Percentiles rank a stretch among this genome's conserved stretches.
These are phyloP conservation scores for Clausena lansium DNA, from an alignment of 345 rosid genomes.

Conservation along the genomic window DNA sequence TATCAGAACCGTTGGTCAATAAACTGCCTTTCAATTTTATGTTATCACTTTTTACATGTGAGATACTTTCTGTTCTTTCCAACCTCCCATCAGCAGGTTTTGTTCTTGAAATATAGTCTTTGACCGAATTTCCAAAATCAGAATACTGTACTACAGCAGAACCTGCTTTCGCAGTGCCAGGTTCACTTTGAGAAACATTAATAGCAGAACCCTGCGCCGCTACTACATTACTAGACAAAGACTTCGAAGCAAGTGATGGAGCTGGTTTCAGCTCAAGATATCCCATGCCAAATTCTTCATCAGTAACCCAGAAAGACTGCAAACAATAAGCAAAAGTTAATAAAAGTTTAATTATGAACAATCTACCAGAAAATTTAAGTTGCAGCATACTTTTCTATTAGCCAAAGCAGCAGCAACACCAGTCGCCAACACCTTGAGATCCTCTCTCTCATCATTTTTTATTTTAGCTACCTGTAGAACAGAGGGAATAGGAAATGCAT, in stretches of 20 bases:
- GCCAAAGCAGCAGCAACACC: constrained; percentile 99
- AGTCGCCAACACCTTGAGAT: constrained; percentile 98
- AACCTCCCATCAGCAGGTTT: constrained; percentile 66
- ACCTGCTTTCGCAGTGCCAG: constrained; percentile 45
- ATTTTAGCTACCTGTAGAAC: constrained; percentile 77
- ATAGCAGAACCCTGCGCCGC: constrained; percentile 47
- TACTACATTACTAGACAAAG: constrained; percentile 35
- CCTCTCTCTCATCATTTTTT: constrained; percentile 94
- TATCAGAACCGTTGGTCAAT: constrained; percentile 48
- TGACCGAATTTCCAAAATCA: constrained; percentile 55
- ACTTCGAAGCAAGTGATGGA: constrained; percentile 58
- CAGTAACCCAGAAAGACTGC: constrained; percentile 97
- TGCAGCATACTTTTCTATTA: constrained; percentile 77
- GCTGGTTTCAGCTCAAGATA: constrained; percentile 84
- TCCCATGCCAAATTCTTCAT: constrained; percentile 99
- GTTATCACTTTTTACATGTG: constrained; percentile 60
- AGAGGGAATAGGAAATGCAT: constrained; percentile 11
- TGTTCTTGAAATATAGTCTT: constrained; percentile 60
- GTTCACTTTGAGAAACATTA: constrained; percentile 54
- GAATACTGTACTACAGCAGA: constrained; percentile 41
- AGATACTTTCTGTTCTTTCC: constrained; percentile 51
- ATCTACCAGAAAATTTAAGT: constrained; percentile 7
- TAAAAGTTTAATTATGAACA: background rate
- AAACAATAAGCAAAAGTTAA: constrained; percentile 18
- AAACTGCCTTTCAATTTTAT: constrained; percentile 55